Conservation (phyloP, 352 stramenopile species). For the Pythium aristosporum region DNA sequence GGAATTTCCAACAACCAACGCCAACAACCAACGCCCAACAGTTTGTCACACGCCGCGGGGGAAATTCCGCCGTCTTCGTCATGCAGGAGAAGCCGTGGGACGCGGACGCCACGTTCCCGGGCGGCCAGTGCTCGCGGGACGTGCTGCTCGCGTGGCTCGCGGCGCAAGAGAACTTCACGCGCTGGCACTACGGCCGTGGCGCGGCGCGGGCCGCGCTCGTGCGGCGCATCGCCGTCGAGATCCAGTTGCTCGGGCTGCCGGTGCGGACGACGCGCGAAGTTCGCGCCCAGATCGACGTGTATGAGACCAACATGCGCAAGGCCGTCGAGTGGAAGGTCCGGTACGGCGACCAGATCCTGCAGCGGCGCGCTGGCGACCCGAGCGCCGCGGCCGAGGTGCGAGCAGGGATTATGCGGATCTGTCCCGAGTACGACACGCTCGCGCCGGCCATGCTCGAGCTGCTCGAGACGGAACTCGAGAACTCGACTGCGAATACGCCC, state of each 20-base stretch:
- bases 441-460: background rate
- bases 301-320: background rate
- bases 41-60: background rate
- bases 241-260: background rate
- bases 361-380: background rate
- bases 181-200: conserved; percentile 2
- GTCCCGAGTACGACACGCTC: background rate
- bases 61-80: background rate
- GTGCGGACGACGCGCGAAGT: background rate
- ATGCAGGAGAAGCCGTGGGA: conserved; percentile 4
- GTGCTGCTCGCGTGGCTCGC: conserved; percentile 9
- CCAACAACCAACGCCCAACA: background rate
- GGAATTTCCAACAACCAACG: background rate
- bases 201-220: background rate
- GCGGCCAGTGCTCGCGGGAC: conserved; percentile 3
- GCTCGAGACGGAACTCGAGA: background rate
- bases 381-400: background rate
- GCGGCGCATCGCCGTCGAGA: background rate
- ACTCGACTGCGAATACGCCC: background rate
- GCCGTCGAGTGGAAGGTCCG: background rate
- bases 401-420: background rate
- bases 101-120: background rate
- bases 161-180: background rate
- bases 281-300: background rate
- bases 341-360: background rate